phyloP scores from a whole-genome alignment of 176 grass and related monocot species.

The Echinochloa phyllopogon region DNA sequence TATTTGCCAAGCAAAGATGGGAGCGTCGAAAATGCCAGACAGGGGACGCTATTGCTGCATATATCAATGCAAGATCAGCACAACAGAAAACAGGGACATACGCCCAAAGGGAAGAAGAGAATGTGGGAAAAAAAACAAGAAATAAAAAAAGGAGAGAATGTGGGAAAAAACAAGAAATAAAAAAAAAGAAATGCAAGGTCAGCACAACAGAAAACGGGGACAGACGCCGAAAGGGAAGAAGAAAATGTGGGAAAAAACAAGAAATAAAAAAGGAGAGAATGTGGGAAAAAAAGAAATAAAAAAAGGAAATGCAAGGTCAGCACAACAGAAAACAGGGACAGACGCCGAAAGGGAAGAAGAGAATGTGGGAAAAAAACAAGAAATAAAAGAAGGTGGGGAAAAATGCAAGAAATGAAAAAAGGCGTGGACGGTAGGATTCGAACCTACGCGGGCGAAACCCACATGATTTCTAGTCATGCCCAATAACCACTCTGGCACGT shows the following conservation, averaged over 20 bases:
- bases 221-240: no score
- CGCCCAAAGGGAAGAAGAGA: no score
- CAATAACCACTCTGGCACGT: constrained; percentile 98
- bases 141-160: no score
- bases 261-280: neutral
- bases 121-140: no score
- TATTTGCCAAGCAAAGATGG: neutral
- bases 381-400: neutral
- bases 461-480: constrained; percentile 98
- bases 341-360: no score
- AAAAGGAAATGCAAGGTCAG: no score
- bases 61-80: neutral
- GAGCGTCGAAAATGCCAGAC: neutral
- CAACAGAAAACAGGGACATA: neutral
- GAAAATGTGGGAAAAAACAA: no score
- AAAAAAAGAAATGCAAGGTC: no score
- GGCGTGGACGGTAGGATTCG: constrained; percentile 81
- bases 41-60: neutral
- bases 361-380: no score
- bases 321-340: no score
- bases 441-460: constrained; percentile 87
- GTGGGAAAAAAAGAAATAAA: neutral
- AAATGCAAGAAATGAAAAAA: neutral
- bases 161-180: no score
- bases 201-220: no score